These are phyloP conservation scores for Myxozyma vanderwaltii DNA, from an alignment of 805 yeast species.

Conservation along the genomic window DNA sequence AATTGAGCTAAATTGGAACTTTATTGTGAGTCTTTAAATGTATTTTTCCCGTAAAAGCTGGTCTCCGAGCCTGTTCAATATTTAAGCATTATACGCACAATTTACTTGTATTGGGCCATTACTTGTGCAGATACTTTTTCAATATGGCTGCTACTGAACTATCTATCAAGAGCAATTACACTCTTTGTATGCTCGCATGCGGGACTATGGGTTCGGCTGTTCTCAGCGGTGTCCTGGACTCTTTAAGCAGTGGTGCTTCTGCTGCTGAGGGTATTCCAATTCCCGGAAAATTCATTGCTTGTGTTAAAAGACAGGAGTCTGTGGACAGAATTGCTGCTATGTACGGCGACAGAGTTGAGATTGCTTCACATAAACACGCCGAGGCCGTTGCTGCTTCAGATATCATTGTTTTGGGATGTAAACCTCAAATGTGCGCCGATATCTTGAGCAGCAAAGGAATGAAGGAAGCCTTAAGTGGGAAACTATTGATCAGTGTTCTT, in stretches of 20 bases:
- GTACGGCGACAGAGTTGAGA: conserved; percentile 57
- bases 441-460: conserved; percentile 42
- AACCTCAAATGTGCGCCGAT: conserved; percentile 75
- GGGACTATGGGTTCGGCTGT: conserved; percentile 98
- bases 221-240: conserved; percentile 69
- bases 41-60: background rate
- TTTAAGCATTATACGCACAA: no score
- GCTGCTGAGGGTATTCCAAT: conserved; percentile 47
- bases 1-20: conserved; percentile 1
- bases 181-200: conserved; percentile 77
- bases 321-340: conserved; percentile 51
- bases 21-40: background rate
- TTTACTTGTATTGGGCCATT: no score
- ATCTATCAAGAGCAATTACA: conserved; percentile 17
- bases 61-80: background rate
- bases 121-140: no score
- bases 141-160: background rate
- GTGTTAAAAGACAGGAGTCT: conserved; percentile 62
- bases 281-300: conserved; percentile 76
- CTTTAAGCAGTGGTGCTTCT: conserved; percentile 37
- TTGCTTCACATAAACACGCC: conserved; percentile 51
- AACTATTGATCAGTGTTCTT: conserved; percentile 74
- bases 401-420: conserved; percentile 79
- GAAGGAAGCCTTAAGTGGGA: conserved; percentile 48
- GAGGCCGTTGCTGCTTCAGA: conserved; percentile 65